Base-by-base conservation (phyloP, 331 rosid species). In the Acacia pycnantha region DNA sequence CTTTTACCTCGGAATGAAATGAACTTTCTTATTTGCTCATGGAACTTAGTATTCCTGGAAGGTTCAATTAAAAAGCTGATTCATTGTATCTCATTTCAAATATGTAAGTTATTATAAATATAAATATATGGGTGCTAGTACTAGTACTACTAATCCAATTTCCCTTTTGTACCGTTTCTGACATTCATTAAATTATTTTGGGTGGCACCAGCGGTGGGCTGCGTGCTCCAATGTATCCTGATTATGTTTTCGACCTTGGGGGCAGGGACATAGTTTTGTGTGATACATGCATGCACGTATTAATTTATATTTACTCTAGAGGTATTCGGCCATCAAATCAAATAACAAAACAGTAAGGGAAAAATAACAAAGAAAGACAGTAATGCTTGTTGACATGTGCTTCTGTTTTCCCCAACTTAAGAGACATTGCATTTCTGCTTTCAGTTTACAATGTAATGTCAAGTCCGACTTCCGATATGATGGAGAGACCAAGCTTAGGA, bases 231-330 rank as follows among this genome's bases (percentile, higher is more conserved):
- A 53, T 51, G 65, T 70, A 73, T 73, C 12, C 58, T 68, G 33
- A 31, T 41, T 73, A 50, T 78, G 74, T 62, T 65, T 56, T 27
- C 62, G 62, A 16, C 41, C 40, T 78, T 26, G 15, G 46, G 41
- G 80, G 78, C 43, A 41, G 85, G 81, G 77, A 61, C 76, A 62
- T 65, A 48, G 19, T 21, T 70, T 74, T 69, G 79, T 59, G 77
- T 70, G 62, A 31, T 76, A 73, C 73, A 73, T 76, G 79, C 79
- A 84, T 68, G 82, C 86, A 61, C 81, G 65, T 54, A 5, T 56
- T 74, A 29, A 22, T 76, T 51, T 56, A 62, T 43, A 53, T 50
- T 50, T 77, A 56, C 66, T 78, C 65, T 50, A 4, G 22, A 66
- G 83, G 76, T 80, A 48, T 53, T 67, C 41, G 50, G 61, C 54